Evolutionary conservation across 768 basidiomycete species (phyloP).

Genomic region (Psilocybe subaeruginosa): DNA sequence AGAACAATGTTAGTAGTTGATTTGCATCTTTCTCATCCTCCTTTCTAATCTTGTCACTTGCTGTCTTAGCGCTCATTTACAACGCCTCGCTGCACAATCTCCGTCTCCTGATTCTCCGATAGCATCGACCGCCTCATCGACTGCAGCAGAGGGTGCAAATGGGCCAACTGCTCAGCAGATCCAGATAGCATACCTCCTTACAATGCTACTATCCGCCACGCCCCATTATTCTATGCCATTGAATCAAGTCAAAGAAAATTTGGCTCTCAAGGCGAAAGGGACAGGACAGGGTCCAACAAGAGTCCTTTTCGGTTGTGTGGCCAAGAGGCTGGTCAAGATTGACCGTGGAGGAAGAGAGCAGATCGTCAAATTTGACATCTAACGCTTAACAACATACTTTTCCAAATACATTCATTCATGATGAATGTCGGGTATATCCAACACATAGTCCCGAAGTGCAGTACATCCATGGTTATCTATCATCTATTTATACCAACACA

Average conservation of each 20-base stretch:
- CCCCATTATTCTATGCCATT: slow-evolving; percentile 62
- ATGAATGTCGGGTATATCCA: slow-evolving; percentile 12
- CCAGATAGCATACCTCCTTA: slow-evolving; percentile 68
- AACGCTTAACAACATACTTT: background rate
- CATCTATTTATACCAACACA: slow-evolving; percentile 65
- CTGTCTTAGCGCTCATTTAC: slow-evolving; percentile 54
- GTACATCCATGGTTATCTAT: slow-evolving; percentile 17
- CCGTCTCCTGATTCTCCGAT: slow-evolving; percentile 61
- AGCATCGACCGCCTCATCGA: slow-evolving; percentile 51
- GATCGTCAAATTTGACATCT: slow-evolving; percentile 72
- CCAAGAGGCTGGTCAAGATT: slow-evolving; percentile 77
- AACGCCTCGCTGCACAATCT: slow-evolving; percentile 50
- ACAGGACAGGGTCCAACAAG: slow-evolving; percentile 54
- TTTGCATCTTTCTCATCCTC: background rate
- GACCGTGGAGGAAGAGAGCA: slow-evolving; percentile 78
- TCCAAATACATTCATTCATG: background rate
- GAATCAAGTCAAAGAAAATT: slow-evolving; percentile 60
- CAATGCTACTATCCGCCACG: slow-evolving; percentile 55
- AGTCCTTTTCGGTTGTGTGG: slow-evolving; percentile 78
- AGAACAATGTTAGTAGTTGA: slow-evolving; percentile 23
- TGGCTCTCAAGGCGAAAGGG: slow-evolving; percentile 46
- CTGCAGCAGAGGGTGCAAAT: slow-evolving; percentile 21
- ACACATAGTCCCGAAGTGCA: background rate
- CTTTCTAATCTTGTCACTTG: slow-evolving; percentile 1
- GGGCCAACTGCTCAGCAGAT: slow-evolving; percentile 68